phyloP scores from a whole-genome alignment of 768 basidiomycete species.

The Lentinula sp. region DNA sequence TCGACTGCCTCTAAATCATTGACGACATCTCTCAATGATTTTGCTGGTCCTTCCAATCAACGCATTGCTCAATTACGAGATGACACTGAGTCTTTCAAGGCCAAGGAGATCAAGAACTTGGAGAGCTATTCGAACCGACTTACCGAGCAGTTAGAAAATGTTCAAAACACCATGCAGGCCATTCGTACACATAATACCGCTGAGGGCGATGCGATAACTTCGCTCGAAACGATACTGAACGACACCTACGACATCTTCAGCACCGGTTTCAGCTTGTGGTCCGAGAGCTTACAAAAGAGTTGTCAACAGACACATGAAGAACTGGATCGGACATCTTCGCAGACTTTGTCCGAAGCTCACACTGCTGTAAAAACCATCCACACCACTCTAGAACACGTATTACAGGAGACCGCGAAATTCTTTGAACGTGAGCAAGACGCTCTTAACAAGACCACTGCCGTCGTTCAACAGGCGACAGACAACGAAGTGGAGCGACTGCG shows the following conservation, averaged over 20 bases:
- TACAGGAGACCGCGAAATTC: constrained; percentile 52
- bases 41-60: constrained; percentile 51
- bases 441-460: constrained; percentile 39
- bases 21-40: constrained; percentile 52
- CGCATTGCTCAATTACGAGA: constrained; percentile 45
- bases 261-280: constrained; percentile 49
- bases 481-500: constrained; percentile 56
- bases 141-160: constrained; percentile 48
- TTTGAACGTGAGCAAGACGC: constrained; percentile 49
- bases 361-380: constrained; percentile 52
- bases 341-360: constrained; percentile 48
- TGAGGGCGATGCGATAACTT: constrained; percentile 45
- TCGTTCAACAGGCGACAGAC: constrained; percentile 39
- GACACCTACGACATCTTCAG: constrained; percentile 50
- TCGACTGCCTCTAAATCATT: constrained; percentile 47
- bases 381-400: constrained; percentile 52
- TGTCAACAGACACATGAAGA: constrained; percentile 43
- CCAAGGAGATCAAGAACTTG: constrained; percentile 50
- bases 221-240: constrained; percentile 42
- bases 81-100: constrained; percentile 52
- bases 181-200: constrained; percentile 52
- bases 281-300: constrained; percentile 39
- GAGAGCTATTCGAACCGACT: constrained; percentile 45
- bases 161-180: constrained; percentile 44
- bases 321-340: constrained; percentile 34